These are phyloP conservation scores for Myrica gale DNA, from an alignment of 306 rosid species.

Conservation along the genomic window DNA sequence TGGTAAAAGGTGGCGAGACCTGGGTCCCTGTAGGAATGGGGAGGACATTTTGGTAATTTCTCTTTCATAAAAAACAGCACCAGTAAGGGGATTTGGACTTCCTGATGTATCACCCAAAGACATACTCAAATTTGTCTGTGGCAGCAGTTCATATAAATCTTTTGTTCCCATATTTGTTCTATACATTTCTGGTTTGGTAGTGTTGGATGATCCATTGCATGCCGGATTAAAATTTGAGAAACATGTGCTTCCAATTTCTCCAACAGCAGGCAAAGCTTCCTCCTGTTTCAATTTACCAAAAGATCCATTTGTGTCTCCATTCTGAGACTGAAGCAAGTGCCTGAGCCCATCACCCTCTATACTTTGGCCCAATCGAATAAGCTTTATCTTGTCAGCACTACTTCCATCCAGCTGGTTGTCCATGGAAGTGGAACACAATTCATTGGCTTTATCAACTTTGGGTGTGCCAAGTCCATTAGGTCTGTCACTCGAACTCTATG, in stretches of 20 bases:
- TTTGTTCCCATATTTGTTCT: constrained; percentile 51
- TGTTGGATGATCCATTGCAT: constrained; percentile 56
- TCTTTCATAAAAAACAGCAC: constrained; percentile 55
- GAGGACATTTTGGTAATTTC: constrained; percentile 59
- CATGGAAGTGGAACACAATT: constrained; percentile 41
- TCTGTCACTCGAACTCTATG: constrained; percentile 60
- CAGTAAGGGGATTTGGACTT: constrained; percentile 47
- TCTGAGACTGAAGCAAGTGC: constrained; percentile 66
- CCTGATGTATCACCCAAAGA: constrained; percentile 59
- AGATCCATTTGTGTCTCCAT: constrained; percentile 44
- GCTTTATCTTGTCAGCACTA: constrained; percentile 38
- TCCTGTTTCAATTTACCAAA: constrained; percentile 57
- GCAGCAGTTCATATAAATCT: constrained; percentile 63
- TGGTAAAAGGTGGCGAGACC: constrained; percentile 80
- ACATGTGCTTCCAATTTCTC: constrained; percentile 51
- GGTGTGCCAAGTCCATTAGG: constrained; percentile 49
- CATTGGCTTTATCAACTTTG: constrained; percentile 41
- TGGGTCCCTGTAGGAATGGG: constrained; percentile 55
- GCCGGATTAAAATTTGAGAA: constrained; percentile 48
- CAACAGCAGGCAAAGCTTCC: constrained; percentile 48
- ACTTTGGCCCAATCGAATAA: constrained; percentile 42
- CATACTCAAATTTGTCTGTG: constrained; percentile 77
- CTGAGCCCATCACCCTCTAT: constrained; percentile 53
- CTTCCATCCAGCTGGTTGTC: constrained; percentile 45
- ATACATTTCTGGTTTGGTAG: constrained; percentile 51